phyloP scores from a whole-genome alignment of 768 basidiomycete genomes.

The Suillus bovinus region DNA sequence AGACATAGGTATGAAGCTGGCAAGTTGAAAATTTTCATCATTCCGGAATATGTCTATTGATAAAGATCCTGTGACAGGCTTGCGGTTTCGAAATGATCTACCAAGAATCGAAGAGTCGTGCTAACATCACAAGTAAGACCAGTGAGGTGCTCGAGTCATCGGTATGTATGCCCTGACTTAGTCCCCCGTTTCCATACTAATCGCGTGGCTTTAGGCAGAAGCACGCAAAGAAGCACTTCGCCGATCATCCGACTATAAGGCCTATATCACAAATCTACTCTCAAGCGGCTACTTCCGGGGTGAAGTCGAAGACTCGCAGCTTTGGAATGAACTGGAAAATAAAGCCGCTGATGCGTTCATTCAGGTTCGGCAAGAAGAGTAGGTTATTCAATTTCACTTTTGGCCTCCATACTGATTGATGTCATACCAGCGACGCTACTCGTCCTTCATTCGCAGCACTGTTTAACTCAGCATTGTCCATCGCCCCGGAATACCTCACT shows the following conservation, averaged over 20 bases:
- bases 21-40: conserved; percentile 33
- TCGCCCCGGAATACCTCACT: conserved; percentile 31
- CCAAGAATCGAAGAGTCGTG: conserved; percentile 72
- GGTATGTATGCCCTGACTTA: conserved; percentile 36
- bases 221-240: conserved; percentile 69
- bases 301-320: conserved; percentile 73
- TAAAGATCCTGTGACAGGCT: conserved; percentile 46
- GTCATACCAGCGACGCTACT: conserved; percentile 47
- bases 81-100: conserved; percentile 98
- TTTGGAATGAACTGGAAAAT: conserved; percentile 73
- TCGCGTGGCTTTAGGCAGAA: conserved; percentile 44
- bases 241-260: conserved; percentile 63
- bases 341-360: conserved; percentile 71
- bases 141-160: conserved; percentile 43
- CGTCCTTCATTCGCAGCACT: conserved; percentile 76
- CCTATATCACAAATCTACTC: conserved; percentile 68
- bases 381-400: conserved; percentile 30
- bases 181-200: not conserved
- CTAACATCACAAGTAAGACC: conserved; percentile 36
- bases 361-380: conserved; percentile 66
- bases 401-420: not conserved
- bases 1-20: conserved; percentile 93
- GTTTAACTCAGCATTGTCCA: conserved; percentile 63
- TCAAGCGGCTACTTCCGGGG: conserved; percentile 74
- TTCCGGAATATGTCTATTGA: conserved; percentile 1